These are phyloP conservation scores for Immersiporthe knoxdaviesiana DNA, from an alignment of 2,329 filamentous ascomycete species.

Conservation along the genomic window DNA sequence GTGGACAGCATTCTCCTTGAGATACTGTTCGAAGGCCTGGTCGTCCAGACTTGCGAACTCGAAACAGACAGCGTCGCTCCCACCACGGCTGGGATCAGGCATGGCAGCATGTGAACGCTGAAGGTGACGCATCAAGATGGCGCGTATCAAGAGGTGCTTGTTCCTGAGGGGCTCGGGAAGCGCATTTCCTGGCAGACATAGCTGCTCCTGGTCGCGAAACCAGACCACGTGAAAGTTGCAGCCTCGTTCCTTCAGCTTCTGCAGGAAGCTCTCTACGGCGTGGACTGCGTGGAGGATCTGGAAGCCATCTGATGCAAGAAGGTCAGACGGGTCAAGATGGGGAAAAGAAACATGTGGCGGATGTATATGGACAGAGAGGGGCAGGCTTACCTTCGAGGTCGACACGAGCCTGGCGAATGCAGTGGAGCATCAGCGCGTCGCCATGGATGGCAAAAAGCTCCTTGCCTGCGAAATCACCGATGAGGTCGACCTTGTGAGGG, in stretches of 20 bases:
- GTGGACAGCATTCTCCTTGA: constrained; percentile 58
- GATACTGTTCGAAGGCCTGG: constrained; percentile 57
- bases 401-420: constrained; percentile 63
- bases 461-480: constrained; percentile 75
- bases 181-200: constrained; percentile 57
- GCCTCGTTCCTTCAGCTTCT: constrained; percentile 61
- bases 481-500: constrained; percentile 60
- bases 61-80: constrained; percentile 35
- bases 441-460: constrained; percentile 75
- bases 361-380: background rate
- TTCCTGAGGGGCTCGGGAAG: constrained; percentile 32
- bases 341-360: background rate
- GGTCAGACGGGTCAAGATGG: constrained; percentile 1
- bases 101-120: constrained; percentile 29
- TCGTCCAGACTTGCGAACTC: constrained; percentile 49
- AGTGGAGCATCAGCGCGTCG: constrained; percentile 70
- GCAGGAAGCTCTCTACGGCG: constrained; percentile 68
- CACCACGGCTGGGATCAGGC: background rate
- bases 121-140: constrained; percentile 68
- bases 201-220: constrained; percentile 59
- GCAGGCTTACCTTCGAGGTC: constrained; percentile 58
- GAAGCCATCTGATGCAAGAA: constrained; percentile 54
- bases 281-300: constrained; percentile 74
- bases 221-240: constrained; percentile 75
- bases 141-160: constrained; percentile 66